Base-by-base conservation (phyloP, 345 rosid species). In the Pistacia integerrima region DNA sequence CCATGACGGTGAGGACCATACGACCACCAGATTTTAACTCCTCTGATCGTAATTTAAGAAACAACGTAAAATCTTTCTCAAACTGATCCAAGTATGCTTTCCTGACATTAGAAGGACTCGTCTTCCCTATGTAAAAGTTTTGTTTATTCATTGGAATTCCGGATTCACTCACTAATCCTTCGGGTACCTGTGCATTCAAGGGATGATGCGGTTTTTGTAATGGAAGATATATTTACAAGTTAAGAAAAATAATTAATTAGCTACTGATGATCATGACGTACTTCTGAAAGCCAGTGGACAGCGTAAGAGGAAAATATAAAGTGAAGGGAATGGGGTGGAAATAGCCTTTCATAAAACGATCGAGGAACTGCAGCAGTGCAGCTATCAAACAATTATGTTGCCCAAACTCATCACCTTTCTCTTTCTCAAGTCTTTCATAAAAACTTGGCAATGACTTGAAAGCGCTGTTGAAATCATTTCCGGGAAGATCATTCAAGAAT, bases 401-500 rank as follows among this genome's bases (percentile, higher is more conserved):
- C 17, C 59, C 76, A 14, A 41, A 41, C 18, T 55, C 66, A 41
- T 25, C 36, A 3, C 46, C 61, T 68, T 60, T 70, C 7, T 67
- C 60, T 20, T 44, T 69, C 68, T 55, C 25, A 2, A 77, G 71
- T 14, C 44, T 74, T 56, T 75, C 36, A 13, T 67, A 18, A 6
- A 80, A 83, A 72, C 52, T 51, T 35, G 79, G 73, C 22, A 75
- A 33, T 1, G 63, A 57, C 65, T 63, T 71, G 80, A 72, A 76
- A 3, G 58, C 17, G 35, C 67, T 54, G 28, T 75, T 79, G 67
- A 75, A 79, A 58, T 79, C 82, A 57, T 74, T 79, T 22, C 78
- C 78, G 8, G 72, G 82, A 62, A 79, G 82, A 75, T 75, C 78
- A 66, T 79, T 70, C 2, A 75, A 56, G 64, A 75, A 79, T 16